Percentiles rank a stretch among this genome's conserved stretches.
These are phyloP conservation scores for Tricholoma flavovirens DNA, from an alignment of 768 basidiomycete genomes.

Conservation along the genomic window DNA sequence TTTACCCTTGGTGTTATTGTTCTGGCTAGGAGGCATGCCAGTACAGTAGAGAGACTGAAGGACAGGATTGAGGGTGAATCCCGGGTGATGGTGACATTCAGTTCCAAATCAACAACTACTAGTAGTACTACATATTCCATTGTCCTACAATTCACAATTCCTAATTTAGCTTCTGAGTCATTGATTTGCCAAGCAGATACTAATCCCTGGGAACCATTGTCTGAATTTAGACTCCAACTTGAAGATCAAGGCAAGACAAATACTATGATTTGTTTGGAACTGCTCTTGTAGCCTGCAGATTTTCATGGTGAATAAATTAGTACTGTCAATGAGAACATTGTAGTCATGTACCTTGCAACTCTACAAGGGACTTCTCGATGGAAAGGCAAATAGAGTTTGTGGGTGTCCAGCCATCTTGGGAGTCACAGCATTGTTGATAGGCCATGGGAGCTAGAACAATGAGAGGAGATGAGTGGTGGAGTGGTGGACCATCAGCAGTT, in stretches of 20 bases:
- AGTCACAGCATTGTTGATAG: no score
- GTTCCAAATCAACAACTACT: not conserved
- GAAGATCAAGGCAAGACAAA: not conserved
- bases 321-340: no score
- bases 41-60: not conserved
- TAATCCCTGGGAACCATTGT: not conserved
- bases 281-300: not conserved
- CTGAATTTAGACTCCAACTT: not conserved
- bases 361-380: no score
- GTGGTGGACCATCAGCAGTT: no score
- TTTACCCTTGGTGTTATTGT: not conserved
- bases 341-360: no score
- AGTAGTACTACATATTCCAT: not conserved
- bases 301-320: no score
- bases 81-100: not conserved
- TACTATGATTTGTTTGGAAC: not conserved
- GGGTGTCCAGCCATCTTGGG: no score
- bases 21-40: not conserved
- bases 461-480: no score
- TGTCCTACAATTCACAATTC: not conserved
- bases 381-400: no score
- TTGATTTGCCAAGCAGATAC: not conserved
- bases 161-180: not conserved
- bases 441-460: no score
- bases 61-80: not conserved